Base-by-base conservation (phyloP, 148 eudicot genomes). In the Cornus suecica region DNA sequence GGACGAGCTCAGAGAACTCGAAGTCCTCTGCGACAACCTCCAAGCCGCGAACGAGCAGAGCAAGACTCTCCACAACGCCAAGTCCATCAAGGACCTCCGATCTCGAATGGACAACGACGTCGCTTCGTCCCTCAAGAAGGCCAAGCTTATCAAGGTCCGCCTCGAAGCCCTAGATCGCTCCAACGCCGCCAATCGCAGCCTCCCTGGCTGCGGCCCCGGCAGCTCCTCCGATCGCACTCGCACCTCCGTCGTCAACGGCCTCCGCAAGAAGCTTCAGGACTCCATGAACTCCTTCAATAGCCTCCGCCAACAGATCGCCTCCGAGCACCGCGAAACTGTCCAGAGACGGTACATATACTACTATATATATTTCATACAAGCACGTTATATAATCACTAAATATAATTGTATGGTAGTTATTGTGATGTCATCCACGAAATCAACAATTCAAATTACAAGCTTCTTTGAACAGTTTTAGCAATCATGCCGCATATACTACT, bases 151-250 rank as follows among this genome's bases (percentile, higher is more conserved):
- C n/a, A 94, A 92, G 74, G 88, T 81, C 34, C 81, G 88, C 1
- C 77, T 90, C 2, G 92, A 89, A 67, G 86, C 90, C 3, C 72
- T 94, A 22, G 94, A 92, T 68, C 77, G 89, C 54, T 79, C 93
- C n/a, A 94, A 89, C 68, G 92, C 84, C 18, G 87, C 90, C n/a
- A 90, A 88, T 48, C 84, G 94, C 32, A 83, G 68, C 28, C 27
- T 85, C 78, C 90, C 97, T 0, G 93, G 89, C 7, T 94, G 97
- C 63, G 98, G 97, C 0, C 93, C 95, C 4, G 98, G 97, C 0
- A 92, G 92, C 83, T 85, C 97, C 13, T 84, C 97, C 1, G 98
- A 92, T 68, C 81, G 97, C 20, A 91, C 97, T 0, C 77, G 98
- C 61, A 84, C 90, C 0, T 90, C 97, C 8, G 91, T 94, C 45